Evolutionary conservation across 352 stramenopile species (phyloP), one percentile per base, ranked within the genome.

Genomic region (Phytopythium chamaehyphon): DNA sequence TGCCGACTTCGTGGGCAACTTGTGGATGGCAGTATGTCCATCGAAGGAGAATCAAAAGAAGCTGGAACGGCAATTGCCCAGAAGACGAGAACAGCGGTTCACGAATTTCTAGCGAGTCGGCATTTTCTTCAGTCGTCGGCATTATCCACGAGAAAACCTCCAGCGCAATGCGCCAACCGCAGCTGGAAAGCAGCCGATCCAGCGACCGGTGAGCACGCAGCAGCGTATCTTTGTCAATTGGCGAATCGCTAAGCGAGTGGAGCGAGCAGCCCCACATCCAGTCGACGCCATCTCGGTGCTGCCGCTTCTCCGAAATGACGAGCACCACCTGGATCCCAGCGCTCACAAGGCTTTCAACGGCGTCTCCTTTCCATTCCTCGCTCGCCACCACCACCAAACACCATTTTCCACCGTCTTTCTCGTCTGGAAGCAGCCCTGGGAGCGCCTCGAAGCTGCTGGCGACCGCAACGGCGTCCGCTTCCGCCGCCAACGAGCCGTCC

Each of bases 21-120:
- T 48, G 21, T 12, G 79, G 80, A 39, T 89, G 77, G 54, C 82
- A 93, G 51, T 83, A 76, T 28, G 73, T 86, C 80, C 81, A 90
- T 6, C 80, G 74, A 18, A 93, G 44, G 6, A 87, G 45, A 16
- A 91, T 68, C 23, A 86, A 22, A 28, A 89, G 24, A 1, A 90
- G 40, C 42, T 93, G 83, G 58, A 93, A 90, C 21, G 83, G 76
- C 15, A 90, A 46, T 23, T 78, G 72, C 24, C 58, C 61, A 23
- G 61, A 64, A 1, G 61, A 70, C 16, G 62, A 50, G 44, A 81
- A 69, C 51, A 86, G 69, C 6, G 56, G 50, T 0, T 51, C 50
- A 18, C 28, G 5, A 6, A 11, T 18, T 19, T 3, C 36, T 18
- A 15, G n/a, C 45, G 6, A 36, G 21, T 7, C 14, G 31, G 11